These are phyloP conservation scores for Noccaea caerulescens DNA, from an alignment of 345 rosid genomes.

Conservation along the genomic window DNA sequence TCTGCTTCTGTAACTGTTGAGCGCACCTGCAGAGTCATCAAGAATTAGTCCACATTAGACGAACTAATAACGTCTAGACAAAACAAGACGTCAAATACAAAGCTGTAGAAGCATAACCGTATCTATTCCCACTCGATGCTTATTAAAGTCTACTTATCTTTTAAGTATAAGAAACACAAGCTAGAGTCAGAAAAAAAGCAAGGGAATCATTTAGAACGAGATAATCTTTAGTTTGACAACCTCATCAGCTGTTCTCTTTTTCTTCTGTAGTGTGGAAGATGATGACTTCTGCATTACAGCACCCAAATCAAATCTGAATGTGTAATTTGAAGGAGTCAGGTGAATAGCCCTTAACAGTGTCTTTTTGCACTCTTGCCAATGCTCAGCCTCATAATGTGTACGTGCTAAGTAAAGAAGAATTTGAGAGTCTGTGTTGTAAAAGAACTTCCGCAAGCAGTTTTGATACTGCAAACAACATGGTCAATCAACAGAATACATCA, in stretches of 20 bases:
- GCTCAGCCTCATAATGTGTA: slow-evolving; percentile 98
- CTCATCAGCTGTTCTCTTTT: slow-evolving; percentile 93
- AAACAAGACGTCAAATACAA: slow-evolving; percentile 15
- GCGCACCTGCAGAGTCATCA: slow-evolving; percentile 67
- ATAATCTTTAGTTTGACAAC: slow-evolving; percentile 45
- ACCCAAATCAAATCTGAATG: slow-evolving; percentile 93
- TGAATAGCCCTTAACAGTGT: slow-evolving; percentile 91
- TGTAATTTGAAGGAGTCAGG: slow-evolving; percentile 89
- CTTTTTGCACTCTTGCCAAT: slow-evolving; percentile 99
- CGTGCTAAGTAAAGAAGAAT: slow-evolving; percentile 94
- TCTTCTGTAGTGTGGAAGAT: slow-evolving; percentile 91
- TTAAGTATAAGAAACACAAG: slow-evolving; percentile 4
- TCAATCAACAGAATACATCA: slow-evolving; percentile 14
- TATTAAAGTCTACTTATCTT: slow-evolving; percentile 6
- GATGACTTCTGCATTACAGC: slow-evolving; percentile 98
- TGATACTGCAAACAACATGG: slow-evolving; percentile 72
- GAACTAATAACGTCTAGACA: background rate
- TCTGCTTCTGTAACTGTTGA: slow-evolving; percentile 91
- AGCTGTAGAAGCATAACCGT: slow-evolving; percentile 8
- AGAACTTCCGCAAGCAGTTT: slow-evolving; percentile 96
- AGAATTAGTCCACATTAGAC: background rate
- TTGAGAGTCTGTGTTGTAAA: slow-evolving; percentile 83
- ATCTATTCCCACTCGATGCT: slow-evolving; percentile 1
- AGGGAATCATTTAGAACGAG: slow-evolving; percentile 5
- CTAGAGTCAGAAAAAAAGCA: slow-evolving; percentile 18